Evolutionary conservation across 116 monocot species (phyloP), one percentile per base, ranked within the genome.

Genomic region (Iris pallida): DNA sequence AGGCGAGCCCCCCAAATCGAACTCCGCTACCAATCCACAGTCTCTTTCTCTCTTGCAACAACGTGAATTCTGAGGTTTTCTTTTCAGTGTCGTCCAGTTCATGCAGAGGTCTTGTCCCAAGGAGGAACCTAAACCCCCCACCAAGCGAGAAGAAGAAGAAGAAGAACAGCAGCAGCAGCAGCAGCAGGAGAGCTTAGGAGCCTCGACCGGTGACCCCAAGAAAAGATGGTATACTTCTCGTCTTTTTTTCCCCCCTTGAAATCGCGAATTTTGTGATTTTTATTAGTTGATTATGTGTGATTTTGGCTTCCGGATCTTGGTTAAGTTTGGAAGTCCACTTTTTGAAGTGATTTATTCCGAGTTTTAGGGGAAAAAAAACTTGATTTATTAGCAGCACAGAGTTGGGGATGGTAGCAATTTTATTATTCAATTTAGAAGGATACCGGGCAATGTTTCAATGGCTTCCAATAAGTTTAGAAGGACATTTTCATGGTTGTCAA

Each of bases 61-160:
- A 49, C 5, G 7, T 45, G 40, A 56, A 11, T n/a, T 19, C 52
- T 69, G 18, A 63, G 15, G 61, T 61, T 61, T 61, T 45, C 61
- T 40, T 65, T 70, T 74, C 56, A 55, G 52, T 42, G 20, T 18
- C 4, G 64, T 13, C 5, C 77, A 82, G 82, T 82, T 82, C 53
- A 82, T 82, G 82, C 82, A 82, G 48, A 64, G 82, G 66, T 70
- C 57, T 17, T 52, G 66, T 47, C 69, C 43, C 12, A 70, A 63
- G 66, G 65, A 55, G 5, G 78, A 78, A 43, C 42, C 61, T 5
- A 78, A 82, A 60, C 44, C 30, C 30, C 30, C 30, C 30, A 30
- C n/a, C 61, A 61, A 61, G 61, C 30, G 30, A 30, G 42, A 14
- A 15, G 61, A 61, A 61, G 61, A 45, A 45, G 15, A 41, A 61